Evolutionary conservation across 2,329 filamentous ascomycete genomes (phyloP).

Genomic region (Aspergillus puulaauensis): DNA sequence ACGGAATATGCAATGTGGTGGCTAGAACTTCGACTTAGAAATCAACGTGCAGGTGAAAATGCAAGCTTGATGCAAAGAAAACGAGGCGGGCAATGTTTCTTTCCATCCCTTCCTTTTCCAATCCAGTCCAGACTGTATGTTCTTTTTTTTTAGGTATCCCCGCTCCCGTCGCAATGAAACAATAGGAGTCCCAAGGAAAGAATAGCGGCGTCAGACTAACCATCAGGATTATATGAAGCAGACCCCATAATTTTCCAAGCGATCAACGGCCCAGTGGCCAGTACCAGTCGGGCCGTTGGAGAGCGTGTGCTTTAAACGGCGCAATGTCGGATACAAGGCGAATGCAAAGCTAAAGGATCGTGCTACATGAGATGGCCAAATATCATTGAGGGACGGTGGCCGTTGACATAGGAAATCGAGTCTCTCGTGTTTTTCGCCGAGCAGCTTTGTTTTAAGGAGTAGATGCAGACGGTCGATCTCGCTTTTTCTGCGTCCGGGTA

Average conservation of each 20-base stretch:
- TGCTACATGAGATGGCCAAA: constrained; percentile 22
- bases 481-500: constrained; percentile 5
- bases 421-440: constrained; percentile 7
- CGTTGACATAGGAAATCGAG: neutral
- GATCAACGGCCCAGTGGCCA: constrained; percentile 20
- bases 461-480: constrained; percentile 13
- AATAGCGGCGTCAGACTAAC: constrained; percentile 31
- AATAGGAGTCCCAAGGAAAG: neutral
- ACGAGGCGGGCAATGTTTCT: neutral
- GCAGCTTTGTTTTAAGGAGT: neutral
- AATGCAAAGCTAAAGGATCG: constrained; percentile 9
- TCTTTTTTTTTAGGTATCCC: neutral
- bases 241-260: constrained; percentile 33
- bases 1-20: constrained; percentile 11
- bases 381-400: constrained; percentile 5
- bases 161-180: neutral
- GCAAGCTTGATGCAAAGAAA: neutral
- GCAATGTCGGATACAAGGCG: constrained; percentile 9
- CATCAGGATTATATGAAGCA: constrained; percentile 37
- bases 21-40: constrained; percentile 8
- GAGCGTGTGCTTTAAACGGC: constrained; percentile 18
- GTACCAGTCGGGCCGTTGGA: constrained; percentile 22
- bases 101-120: neutral
- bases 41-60: constrained; percentile 8
- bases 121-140: neutral